Evolutionary conservation across 371 early-diverging fungal species (phyloP).

Genomic region (Nematocida parisii): DNA sequence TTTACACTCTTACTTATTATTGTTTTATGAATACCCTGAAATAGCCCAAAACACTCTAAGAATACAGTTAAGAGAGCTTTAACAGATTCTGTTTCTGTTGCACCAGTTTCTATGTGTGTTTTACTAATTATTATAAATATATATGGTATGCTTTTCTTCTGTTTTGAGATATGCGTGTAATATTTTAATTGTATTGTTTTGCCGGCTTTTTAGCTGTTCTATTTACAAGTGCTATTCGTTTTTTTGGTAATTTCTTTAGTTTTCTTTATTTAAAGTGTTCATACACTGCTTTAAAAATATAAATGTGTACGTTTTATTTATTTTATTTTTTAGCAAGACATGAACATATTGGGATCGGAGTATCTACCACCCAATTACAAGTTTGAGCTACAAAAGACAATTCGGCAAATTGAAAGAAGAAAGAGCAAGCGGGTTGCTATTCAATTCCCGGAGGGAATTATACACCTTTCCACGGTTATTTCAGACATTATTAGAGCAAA

Average conservation of each 20-base stretch:
- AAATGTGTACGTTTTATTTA: background rate
- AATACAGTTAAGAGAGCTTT: no score
- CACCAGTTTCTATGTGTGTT: no score
- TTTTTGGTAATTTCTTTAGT: background rate
- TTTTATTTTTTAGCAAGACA: background rate
- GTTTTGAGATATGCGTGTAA: no score
- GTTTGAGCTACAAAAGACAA: conserved; percentile 94
- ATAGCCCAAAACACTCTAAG: no score
- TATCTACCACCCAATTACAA: conserved; percentile 89
- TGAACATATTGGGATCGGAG: conserved; percentile 27
- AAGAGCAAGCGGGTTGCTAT: conserved; percentile 82
- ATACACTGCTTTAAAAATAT: background rate
- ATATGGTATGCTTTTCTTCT: no score
- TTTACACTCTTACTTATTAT: no score
- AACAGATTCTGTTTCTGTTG: no score
- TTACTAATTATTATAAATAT: no score
- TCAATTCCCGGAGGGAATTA: conserved; percentile 97
- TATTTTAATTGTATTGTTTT: no score
- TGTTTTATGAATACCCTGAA: no score
- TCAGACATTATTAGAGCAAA: conserved; percentile 73
- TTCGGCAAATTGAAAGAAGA: conserved; percentile 80
- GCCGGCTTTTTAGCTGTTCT: background rate
- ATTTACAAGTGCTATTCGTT: background rate
- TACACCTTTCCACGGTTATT: conserved; percentile 85
- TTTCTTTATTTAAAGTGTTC: background rate